Base-by-base conservation (phyloP, 352 stramenopile genomes). In the Pythium phragmiticola region DNA sequence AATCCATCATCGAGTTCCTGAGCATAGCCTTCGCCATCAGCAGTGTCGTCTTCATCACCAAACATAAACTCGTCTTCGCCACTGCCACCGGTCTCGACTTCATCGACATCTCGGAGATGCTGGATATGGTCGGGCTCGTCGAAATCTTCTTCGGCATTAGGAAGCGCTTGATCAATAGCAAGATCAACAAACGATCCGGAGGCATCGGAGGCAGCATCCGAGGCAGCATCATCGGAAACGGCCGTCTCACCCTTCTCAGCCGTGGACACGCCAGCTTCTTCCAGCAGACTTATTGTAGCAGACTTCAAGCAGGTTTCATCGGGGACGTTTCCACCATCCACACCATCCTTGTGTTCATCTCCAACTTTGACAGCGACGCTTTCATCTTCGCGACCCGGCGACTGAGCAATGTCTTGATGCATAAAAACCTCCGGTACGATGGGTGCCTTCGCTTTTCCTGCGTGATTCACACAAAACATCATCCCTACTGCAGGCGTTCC, bases 121-220 rank as follows among this genome's bases (percentile, higher is more conserved):
- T 95, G 85, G 21, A 94, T 57, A 54, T 92, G 82, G 19, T 93
- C 89, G 0, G 80, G 90, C 45, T 94, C 85, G 34, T 92, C 80
- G 2, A 83, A 73, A 73, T 93, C 84, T 41, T 90, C 84, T 45
- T 76, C 74, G 54, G 76, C 80, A 30, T 75, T 75, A 8, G 56
- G 6, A 37, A 60, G 43, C 21, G 36, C 45, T 45, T 28, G 23
- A 33, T 71, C 65, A 9, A 66, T 69, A 11, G 63, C 49, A 8
- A 76, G 70, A 63, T 81, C 76, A 46, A 79, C 70, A 7, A 53
- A 63, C 2, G 78, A 76, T 43, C 63, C 62, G 12, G 80, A 78
- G 23, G 57, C 23, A 28, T 56, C 39, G 19, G 54, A 48, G 4
- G 65, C 56, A 37, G 55, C 37, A 33, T 52, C 34, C 11, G 52